Evolutionary conservation across 2,329 filamentous ascomycete genomes (phyloP).

Genomic region (Geoglossum cookeanum): DNA sequence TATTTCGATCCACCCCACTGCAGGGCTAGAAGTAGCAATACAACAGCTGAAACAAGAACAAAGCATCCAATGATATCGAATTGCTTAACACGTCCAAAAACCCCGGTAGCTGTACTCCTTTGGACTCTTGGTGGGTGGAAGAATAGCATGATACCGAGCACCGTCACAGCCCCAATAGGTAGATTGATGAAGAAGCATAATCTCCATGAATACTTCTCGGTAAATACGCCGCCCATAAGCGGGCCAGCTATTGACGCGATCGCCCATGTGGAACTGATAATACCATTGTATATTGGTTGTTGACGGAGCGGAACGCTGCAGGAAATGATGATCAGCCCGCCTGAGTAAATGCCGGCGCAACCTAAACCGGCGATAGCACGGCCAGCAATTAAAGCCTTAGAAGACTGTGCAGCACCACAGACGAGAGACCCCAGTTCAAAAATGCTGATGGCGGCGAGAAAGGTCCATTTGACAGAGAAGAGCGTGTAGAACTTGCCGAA

Average conservation of each 20-base stretch:
- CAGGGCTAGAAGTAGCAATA: slow-evolving; percentile 35
- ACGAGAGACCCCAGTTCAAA: slow-evolving; percentile 31
- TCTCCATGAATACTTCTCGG: slow-evolving; percentile 20
- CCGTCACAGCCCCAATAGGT: neutral
- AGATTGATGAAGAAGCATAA: slow-evolving; percentile 9
- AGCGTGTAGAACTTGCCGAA: slow-evolving; percentile 40
- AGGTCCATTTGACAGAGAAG: slow-evolving; percentile 33
- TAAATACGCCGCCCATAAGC: slow-evolving; percentile 24
- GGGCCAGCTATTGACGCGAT: slow-evolving; percentile 23
- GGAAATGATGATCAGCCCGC: slow-evolving; percentile 24
- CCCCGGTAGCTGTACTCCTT: neutral
- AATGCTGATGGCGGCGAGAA: slow-evolving; percentile 27
- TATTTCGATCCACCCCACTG: slow-evolving; percentile 42
- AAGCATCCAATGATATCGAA: slow-evolving; percentile 29
- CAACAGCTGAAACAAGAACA: slow-evolving; percentile 18
- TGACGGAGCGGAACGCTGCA: slow-evolving; percentile 24
- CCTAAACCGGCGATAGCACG: slow-evolving; percentile 35
- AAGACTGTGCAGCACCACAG: slow-evolving; percentile 30
- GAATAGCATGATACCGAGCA: neutral
- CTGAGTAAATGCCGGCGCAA: slow-evolving; percentile 32
- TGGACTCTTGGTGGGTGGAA: too few relatives aligned
- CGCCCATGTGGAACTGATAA: slow-evolving; percentile 18
- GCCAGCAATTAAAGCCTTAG: slow-evolving; percentile 34
- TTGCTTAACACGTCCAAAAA: slow-evolving; percentile 6
- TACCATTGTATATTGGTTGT: slow-evolving; percentile 23